phyloP scores from a whole-genome alignment of 345 rosid genomes.

The Lepidium africanum region DNA sequence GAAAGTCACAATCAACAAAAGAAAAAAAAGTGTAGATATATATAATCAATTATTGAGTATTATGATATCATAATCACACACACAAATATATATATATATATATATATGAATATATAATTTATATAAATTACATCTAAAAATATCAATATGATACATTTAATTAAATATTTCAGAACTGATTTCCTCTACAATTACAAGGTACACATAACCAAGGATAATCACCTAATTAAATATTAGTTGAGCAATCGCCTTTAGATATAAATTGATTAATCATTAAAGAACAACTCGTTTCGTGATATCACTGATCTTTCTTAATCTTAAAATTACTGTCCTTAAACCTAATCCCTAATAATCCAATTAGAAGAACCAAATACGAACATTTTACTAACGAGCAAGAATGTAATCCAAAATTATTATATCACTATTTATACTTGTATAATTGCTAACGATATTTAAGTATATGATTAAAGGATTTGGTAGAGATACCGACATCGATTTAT shows the following conservation, averaged over 20 bases:
- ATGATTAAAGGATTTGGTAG: constrained; percentile 11
- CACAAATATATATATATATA: too few species aligned
- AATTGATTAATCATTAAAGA: not conserved
- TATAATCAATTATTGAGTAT: not conserved
- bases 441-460: not conserved
- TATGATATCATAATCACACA: not conserved
- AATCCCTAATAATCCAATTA: constrained; percentile 11
- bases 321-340: constrained; percentile 1
- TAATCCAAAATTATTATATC: not conserved
- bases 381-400: constrained; percentile 1
- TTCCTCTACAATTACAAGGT: too few species aligned
- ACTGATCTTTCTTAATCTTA: not conserved
- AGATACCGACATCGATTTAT: not conserved
- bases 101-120: too few species aligned
- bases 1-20: not conserved
- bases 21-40: not conserved
- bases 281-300: not conserved
- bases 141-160: too few species aligned
- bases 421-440: not conserved
- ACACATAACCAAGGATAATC: not conserved
- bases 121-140: too few species aligned
- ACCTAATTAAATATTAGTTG: not conserved
- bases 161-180: too few species aligned
- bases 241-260: not conserved
- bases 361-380: constrained; percentile 8